A percentile compares a stretch with the other conserved stretches of the same genome.
These are phyloP conservation scores for Leccinum arenicola DNA, from an alignment of 768 basidiomycete genomes.

Conservation along the genomic window DNA sequence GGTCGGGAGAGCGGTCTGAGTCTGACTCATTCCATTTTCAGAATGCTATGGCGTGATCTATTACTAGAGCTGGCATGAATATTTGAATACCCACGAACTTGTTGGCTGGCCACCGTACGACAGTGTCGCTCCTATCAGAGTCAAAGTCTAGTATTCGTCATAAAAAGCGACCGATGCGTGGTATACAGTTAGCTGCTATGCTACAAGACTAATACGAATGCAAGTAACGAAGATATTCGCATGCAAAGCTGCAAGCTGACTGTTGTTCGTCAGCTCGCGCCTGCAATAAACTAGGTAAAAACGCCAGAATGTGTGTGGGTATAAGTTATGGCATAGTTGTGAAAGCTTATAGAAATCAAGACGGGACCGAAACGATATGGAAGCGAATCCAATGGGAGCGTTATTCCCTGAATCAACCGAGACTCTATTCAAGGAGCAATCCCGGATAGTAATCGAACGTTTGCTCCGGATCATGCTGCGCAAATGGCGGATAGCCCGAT, in stretches of 20 bases:
- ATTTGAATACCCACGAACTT: slow-evolving; percentile 18
- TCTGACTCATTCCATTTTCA: neutral
- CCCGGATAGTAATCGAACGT: slow-evolving; percentile 31
- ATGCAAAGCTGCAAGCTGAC: slow-evolving; percentile 8
- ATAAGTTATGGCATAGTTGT: slow-evolving; percentile 16
- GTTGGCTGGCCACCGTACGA: neutral
- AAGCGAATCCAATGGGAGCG: neutral
- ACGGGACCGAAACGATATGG: neutral
- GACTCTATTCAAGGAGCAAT: slow-evolving; percentile 22
- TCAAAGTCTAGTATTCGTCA: neutral
- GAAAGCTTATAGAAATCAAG: slow-evolving; percentile 4
- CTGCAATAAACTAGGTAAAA: neutral
- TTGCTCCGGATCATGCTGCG: slow-evolving; percentile 24
- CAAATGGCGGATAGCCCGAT: slow-evolving; percentile 31
- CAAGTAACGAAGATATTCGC: slow-evolving; percentile 5
- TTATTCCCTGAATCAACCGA: neutral
- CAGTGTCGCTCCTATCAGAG: neutral
- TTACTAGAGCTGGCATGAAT: slow-evolving; percentile 6
- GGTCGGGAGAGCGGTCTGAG: slow-evolving; percentile 4
- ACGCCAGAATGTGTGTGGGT: slow-evolving; percentile 11
- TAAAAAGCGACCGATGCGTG: slow-evolving; percentile 8
- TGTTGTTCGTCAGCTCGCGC: slow-evolving; percentile 4
- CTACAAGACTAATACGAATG: slow-evolving; percentile 20
- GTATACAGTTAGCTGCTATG: slow-evolving; percentile 22
- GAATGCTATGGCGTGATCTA: slow-evolving; percentile 6